Conservation (phyloP, 1,284 basidiomycete genomes). For the Chalciporus sp. region DNA sequence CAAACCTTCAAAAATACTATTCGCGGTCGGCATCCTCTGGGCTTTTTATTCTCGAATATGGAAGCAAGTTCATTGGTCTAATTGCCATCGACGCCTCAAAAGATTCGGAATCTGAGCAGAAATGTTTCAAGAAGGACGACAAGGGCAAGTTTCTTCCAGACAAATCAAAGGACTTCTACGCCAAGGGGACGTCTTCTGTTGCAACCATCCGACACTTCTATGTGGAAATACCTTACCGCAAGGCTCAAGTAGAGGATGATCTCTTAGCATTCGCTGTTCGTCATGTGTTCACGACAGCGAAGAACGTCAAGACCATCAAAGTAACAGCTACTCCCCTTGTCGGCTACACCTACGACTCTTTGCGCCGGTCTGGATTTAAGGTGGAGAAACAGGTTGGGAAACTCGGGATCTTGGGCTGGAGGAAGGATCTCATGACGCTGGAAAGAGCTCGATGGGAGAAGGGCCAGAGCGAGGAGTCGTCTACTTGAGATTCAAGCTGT, state of each 20-base stretch:
- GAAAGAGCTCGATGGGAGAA: slow-evolving; percentile 28
- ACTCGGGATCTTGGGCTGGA: slow-evolving; percentile 60
- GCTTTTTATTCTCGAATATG: slow-evolving; percentile 70
- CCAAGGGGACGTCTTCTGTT: slow-evolving; percentile 42
- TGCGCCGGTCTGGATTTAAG: slow-evolving; percentile 55
- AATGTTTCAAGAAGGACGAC: slow-evolving; percentile 24
- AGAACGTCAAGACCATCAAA: slow-evolving; percentile 47
- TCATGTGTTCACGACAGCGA: slow-evolving; percentile 53
- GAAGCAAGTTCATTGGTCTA: slow-evolving; percentile 62
- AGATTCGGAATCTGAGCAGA: slow-evolving; percentile 37
- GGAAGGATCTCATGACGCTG: slow-evolving; percentile 36
- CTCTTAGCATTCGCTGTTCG: slow-evolving; percentile 61
- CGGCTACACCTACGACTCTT: slow-evolving; percentile 49
- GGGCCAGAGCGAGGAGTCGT: slow-evolving; percentile 6
- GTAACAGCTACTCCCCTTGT: slow-evolving; percentile 52
- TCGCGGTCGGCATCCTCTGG: slow-evolving; percentile 58
- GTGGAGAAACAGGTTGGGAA: slow-evolving; percentile 43
- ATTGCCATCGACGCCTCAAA: slow-evolving; percentile 67
- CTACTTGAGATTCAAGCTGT: slow-evolving; percentile 10
- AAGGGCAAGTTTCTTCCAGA: slow-evolving; percentile 17
- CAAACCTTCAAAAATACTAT: slow-evolving; percentile 60
- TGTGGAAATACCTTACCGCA: slow-evolving; percentile 66
- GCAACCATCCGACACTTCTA: slow-evolving; percentile 79
- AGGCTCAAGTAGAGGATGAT: slow-evolving; percentile 62
- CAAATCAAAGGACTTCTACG: slow-evolving; percentile 17